phyloP scores from a whole-genome alignment of 495 filamentous ascomycete genomes.

The Penicillium taxi region DNA sequence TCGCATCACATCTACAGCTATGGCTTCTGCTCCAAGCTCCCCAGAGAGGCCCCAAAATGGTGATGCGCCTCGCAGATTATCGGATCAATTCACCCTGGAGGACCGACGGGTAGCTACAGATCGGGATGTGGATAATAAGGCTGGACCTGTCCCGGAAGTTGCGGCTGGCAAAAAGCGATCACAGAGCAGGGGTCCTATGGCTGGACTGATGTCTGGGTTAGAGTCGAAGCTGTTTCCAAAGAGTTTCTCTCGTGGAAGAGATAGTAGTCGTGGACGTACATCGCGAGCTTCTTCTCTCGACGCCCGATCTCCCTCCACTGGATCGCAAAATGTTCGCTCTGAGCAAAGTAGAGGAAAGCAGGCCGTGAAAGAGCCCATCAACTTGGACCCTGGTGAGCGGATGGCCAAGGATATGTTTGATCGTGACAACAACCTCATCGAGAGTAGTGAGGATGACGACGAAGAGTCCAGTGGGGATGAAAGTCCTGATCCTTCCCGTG shows the following conservation, averaged over 20 bases:
- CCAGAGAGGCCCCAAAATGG: constrained; percentile 16
- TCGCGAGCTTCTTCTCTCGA: constrained; percentile 46
- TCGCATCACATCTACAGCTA: constrained; percentile 15
- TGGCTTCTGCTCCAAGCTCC: constrained; percentile 20
- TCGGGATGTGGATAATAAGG: constrained; percentile 7
- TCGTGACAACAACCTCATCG: constrained; percentile 42
- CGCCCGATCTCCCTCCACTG: constrained; percentile 47
- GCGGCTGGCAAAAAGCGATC: constrained; percentile 16
- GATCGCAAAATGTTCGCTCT: constrained; percentile 55
- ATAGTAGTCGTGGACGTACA: constrained; percentile 41
- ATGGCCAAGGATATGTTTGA: constrained; percentile 70
- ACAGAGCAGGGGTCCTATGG: constrained; percentile 25
- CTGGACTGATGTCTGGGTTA: constrained; percentile 35
- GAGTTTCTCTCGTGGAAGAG: constrained; percentile 33
- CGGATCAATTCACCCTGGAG: constrained; percentile 12
- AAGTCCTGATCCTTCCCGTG: constrained; percentile 20
- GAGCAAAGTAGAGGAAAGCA: too few relatives aligned
- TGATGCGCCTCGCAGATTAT: constrained; percentile 13
- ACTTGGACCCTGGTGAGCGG: constrained; percentile 39
- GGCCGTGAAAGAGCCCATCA: constrained; percentile 7
- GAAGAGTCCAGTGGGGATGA: constrained; percentile 43
- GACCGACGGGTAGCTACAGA: constrained; percentile 3
- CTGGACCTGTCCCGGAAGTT: constrained; percentile 8
- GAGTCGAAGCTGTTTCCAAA: constrained; percentile 28
- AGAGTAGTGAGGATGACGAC: constrained; percentile 47